These are phyloP conservation scores for Fulvia fulva DNA, from an alignment of 2,329 filamentous ascomycete species.

Conservation along the genomic window DNA sequence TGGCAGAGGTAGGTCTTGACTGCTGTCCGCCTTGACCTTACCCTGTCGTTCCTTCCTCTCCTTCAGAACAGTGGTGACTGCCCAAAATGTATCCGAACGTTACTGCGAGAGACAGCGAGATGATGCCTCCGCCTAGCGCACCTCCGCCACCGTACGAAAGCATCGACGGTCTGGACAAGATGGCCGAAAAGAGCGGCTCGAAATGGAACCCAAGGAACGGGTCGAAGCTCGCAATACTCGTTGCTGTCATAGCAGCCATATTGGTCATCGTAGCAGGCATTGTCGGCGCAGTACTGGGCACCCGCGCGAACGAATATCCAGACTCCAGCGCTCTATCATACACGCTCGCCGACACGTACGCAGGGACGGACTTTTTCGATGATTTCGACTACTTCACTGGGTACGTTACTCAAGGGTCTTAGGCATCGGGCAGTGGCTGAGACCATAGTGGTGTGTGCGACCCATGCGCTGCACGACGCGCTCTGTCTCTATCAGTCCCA, in stretches of 20 bases:
- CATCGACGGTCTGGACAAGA: constrained; percentile 11
- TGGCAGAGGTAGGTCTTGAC: not conserved
- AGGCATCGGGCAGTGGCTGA: too few species aligned
- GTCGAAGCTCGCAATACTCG: constrained; percentile 20
- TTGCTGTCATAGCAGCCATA: constrained; percentile 14
- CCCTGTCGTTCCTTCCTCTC: not conserved
- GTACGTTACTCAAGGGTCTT: too few species aligned
- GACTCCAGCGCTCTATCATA: constrained; percentile 29
- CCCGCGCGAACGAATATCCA: constrained; percentile 23
- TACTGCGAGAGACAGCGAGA: not conserved
- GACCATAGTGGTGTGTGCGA: too few species aligned
- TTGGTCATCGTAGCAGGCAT: constrained; percentile 25
- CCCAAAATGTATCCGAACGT: constrained; percentile 2
- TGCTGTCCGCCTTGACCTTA: not conserved
- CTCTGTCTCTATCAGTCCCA: too few species aligned
- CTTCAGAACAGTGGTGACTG: not conserved
- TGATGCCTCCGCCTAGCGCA: not conserved
- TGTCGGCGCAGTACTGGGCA: constrained; percentile 27
- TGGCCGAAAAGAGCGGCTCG: constrained; percentile 10
- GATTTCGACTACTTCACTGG: constrained; percentile 49
- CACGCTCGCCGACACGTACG: constrained; percentile 32
- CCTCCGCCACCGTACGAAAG: constrained; percentile 14
- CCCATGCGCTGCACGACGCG: too few species aligned
- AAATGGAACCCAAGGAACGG: constrained; percentile 27
- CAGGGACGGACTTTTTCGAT: constrained; percentile 45